Evolutionary conservation across 352 stramenopile species (phyloP).

Genomic region (Phytophthora colocasiae): DNA sequence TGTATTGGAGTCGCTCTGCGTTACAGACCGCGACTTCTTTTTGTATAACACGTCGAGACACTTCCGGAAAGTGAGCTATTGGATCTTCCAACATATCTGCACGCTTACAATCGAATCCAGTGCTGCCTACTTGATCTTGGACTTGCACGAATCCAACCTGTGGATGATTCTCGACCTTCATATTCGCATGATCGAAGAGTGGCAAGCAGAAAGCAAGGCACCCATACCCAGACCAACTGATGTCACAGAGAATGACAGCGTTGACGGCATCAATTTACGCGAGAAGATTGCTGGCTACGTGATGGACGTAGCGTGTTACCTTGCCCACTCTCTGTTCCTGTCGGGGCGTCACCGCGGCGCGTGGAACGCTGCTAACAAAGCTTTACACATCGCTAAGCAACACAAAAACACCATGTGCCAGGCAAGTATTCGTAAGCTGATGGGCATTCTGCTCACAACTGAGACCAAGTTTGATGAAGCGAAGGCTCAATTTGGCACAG

Average conservation of each 20-base stretch:
- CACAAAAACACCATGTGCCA: slow-evolving; percentile 74
- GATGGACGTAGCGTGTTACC: slow-evolving; percentile 75
- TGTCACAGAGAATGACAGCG: slow-evolving; percentile 4
- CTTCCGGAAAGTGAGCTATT: slow-evolving; percentile 82
- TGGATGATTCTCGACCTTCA: slow-evolving; percentile 86
- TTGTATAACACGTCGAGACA: slow-evolving; percentile 71
- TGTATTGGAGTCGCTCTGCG: slow-evolving; percentile 58
- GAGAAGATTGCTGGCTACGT: slow-evolving; percentile 67
- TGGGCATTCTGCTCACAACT: slow-evolving; percentile 79
- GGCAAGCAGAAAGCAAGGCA: slow-evolving; percentile 36
- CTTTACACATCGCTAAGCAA: slow-evolving; percentile 77
- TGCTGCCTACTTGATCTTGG: slow-evolving; percentile 80
- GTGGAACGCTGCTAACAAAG: slow-evolving; percentile 77
- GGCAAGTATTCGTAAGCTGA: slow-evolving; percentile 80
- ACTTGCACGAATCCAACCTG: slow-evolving; percentile 82
- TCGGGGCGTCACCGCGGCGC: slow-evolving; percentile 75
- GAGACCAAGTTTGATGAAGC: slow-evolving; percentile 87
- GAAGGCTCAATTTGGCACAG: slow-evolving; percentile 80
- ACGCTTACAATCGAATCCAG: slow-evolving; percentile 75
- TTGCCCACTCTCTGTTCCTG: slow-evolving; percentile 78
- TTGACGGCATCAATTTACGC: slow-evolving; percentile 29
- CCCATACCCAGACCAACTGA: slow-evolving; percentile 8
- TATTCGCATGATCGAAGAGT: slow-evolving; percentile 76
- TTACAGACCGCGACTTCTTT: slow-evolving; percentile 65
- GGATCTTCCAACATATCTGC: slow-evolving; percentile 86